Base-by-base conservation (phyloP, 345 rosid genomes). In the Citrus sp. region DNA sequence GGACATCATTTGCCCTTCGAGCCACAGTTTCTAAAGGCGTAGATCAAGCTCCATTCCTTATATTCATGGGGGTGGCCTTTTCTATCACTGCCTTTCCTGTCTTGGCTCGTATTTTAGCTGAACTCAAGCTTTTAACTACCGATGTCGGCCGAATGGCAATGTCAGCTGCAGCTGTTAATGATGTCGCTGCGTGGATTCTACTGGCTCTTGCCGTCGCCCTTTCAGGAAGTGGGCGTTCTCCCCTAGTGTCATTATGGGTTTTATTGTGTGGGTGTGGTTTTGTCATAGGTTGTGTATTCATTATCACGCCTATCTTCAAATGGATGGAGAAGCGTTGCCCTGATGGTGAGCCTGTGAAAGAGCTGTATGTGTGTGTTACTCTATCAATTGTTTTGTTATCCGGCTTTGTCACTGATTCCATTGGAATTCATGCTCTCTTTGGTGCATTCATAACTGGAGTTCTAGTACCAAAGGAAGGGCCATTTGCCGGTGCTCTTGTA, bases 1-100 rank as follows among this genome's bases (percentile, higher is more conserved):
- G 94, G 49, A 82, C 91, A 19, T 89, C 98, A 19, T 86, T 78
- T 51, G 86, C 82, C 54, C 91, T 92, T 73, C 83, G 83, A 6
- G 79, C 74, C 30, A 81, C 88, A 3, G 82, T 89, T 42, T 80
- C 89, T 22, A 72, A 84, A 62, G 89, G 86, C 5, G 89, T 82
- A 7, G 55, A 67, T 34, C 54, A 72, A 63, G 79, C 89, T 69
- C 86, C 98, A 22, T 89, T 92, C 74, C 89, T 92, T 71, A 89
- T 92, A 3, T 93, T 90, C 90, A 93, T 93, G 95, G 97, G 98
- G 21, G 98, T 93, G 19, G 90, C 98, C 2, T 89, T 90, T 75
- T 92, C 94, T 0, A 86, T 93, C 74, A 93, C 98, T 6, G 98
- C 97, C 32, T 93, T 93, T 80, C 97, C 94, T 0, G 92, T 93